Conservation (phyloP, 148 eudicot genomes). For the Mesembryanthemum crystallinum region DNA sequence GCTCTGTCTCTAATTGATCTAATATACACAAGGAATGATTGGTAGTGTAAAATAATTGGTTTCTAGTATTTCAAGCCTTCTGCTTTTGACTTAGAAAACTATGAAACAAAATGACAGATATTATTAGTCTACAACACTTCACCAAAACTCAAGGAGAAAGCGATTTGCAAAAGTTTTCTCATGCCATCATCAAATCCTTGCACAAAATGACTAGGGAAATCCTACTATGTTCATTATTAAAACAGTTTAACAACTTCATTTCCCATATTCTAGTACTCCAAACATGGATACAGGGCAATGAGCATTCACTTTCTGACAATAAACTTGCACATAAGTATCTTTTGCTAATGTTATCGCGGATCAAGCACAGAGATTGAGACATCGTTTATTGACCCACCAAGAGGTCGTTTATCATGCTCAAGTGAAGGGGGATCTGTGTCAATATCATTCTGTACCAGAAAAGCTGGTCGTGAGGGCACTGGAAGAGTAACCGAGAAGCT, state of each 20-base stretch:
- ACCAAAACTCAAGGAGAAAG: too few relatives aligned
- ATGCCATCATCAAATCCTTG: too few relatives aligned
- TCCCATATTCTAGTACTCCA: background rate
- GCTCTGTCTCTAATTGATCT: too few relatives aligned
- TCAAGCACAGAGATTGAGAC: background rate
- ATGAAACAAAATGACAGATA: too few relatives aligned
- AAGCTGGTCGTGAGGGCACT: conserved; percentile 19
- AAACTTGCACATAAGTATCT: background rate
- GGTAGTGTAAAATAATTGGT: too few relatives aligned
- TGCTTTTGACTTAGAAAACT: too few relatives aligned
- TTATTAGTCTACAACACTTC: too few relatives aligned
- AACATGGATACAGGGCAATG: background rate
- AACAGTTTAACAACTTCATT: background rate
- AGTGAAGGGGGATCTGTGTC: background rate
- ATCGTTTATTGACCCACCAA: background rate
- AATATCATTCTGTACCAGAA: background rate
- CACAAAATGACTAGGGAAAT: too few relatives aligned
- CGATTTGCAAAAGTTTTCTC: too few relatives aligned
- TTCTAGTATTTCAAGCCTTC: too few relatives aligned
- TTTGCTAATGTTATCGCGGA: background rate
- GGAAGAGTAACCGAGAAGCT: conserved; percentile 21
- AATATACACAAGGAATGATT: too few relatives aligned
- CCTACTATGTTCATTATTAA: background rate
- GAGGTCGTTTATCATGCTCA: background rate
- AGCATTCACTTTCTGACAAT: background rate